Evolutionary conservation across 75 land plant genomes (phyloP).

Genomic region (Sequoiadendron giganteum): DNA sequence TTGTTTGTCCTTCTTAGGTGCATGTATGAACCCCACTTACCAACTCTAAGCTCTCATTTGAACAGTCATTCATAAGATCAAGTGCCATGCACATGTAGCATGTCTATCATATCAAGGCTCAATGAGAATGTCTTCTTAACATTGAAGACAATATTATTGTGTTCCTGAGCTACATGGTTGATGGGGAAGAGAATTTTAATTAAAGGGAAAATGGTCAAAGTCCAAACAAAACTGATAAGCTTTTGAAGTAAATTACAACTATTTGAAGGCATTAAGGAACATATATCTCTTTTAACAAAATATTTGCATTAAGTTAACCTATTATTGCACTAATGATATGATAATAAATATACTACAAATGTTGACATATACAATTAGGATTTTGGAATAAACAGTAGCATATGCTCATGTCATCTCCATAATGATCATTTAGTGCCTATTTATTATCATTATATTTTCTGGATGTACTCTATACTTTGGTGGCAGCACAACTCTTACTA

Average conservation of each 20-base stretch:
- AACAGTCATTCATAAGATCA: not conserved
- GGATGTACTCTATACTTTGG: not conserved
- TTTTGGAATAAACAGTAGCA: not conserved
- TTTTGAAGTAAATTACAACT: not conserved
- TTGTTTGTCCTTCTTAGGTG: not conserved
- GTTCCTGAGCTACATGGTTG: not conserved
- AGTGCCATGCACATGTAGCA: not conserved
- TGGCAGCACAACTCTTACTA: not conserved
- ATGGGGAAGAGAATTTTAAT: not conserved
- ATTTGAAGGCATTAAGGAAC: not conserved
- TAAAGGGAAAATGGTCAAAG: not conserved
- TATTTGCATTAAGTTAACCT: not conserved
- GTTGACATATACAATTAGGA: not conserved
- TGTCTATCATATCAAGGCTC: not conserved
- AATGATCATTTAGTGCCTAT: not conserved
- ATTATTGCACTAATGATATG: not conserved
- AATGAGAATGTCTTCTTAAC: not conserved
- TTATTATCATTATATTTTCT: not conserved
- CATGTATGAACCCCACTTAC: not conserved
- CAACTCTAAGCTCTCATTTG: not conserved
- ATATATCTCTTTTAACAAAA: not conserved
- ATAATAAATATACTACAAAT: not conserved
- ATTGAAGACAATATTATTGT: not conserved
- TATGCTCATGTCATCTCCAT: not conserved
- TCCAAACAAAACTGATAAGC: not conserved